Evolutionary conservation across 2,329 filamentous ascomycete species (phyloP).

Genomic region (Microdochium paspali): DNA sequence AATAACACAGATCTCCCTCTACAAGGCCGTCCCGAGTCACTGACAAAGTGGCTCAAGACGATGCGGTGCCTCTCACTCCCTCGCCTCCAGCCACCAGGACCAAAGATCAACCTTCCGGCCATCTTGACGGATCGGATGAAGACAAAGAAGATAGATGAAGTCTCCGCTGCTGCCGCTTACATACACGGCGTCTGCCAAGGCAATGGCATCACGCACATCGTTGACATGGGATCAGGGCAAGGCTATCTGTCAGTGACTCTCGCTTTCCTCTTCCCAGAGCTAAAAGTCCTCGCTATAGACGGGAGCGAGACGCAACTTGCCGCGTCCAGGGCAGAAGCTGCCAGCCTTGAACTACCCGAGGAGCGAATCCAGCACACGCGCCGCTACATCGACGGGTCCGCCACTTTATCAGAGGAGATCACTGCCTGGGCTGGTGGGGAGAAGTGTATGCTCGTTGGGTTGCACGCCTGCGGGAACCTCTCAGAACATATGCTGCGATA

Average conservation of each 20-base stretch:
- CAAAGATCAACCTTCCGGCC: slow-evolving; percentile 9
- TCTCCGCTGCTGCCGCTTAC: slow-evolving; percentile 15
- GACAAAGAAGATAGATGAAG: slow-evolving; percentile 19
- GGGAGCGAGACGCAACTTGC: slow-evolving; percentile 19
- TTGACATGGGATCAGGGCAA: slow-evolving; percentile 16
- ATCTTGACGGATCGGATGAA: slow-evolving; percentile 16
- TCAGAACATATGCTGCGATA: slow-evolving; percentile 22
- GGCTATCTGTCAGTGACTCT: slow-evolving; percentile 19
- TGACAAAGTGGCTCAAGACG: slow-evolving; percentile 12
- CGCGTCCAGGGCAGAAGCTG: slow-evolving; percentile 13
- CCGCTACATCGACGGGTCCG: slow-evolving; percentile 17
- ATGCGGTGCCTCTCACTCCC: slow-evolving; percentile 14
- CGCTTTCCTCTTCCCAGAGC: slow-evolving; percentile 15
- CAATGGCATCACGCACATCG: slow-evolving; percentile 13
- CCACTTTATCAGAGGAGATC: slow-evolving; percentile 10
- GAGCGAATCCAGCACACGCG: slow-evolving; percentile 12
- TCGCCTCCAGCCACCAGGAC: slow-evolving; percentile 10
- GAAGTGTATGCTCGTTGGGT: slow-evolving; percentile 19
- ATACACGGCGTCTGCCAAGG: slow-evolving; percentile 13
- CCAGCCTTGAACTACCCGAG: slow-evolving; percentile 11
- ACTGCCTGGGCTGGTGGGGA: slow-evolving; percentile 15
- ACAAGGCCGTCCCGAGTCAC: slow-evolving; percentile 9
- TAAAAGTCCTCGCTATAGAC: slow-evolving; percentile 19
- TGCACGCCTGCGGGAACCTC: slow-evolving; percentile 22
- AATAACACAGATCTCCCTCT: background rate